A percentile compares a stretch with the other conserved stretches of the same genome.
phyloP scores from a whole-genome alignment of 2,329 filamentous ascomycete species.

The Nectriaceae sp. region DNA sequence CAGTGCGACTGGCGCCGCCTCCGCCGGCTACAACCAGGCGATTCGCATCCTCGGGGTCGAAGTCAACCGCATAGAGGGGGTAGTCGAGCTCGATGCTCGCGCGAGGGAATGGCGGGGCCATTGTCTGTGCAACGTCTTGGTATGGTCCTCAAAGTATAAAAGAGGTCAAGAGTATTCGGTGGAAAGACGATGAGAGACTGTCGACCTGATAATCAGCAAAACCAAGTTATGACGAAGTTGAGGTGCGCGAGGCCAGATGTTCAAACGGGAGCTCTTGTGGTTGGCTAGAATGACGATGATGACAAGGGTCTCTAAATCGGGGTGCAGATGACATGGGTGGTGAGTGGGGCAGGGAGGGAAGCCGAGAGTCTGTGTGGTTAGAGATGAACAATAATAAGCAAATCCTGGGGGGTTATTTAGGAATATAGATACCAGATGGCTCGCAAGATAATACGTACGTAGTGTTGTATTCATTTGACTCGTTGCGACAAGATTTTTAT shows the following conservation, averaged over 20 bases:
- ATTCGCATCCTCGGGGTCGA: slow-evolving; percentile 77
- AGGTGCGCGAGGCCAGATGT: slow-evolving; percentile 30
- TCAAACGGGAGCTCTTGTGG: slow-evolving; percentile 20
- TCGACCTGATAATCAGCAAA: too few relatives aligned
- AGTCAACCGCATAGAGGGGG: slow-evolving; percentile 85
- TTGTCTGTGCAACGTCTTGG: slow-evolving; percentile 16
- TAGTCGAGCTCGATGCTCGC: slow-evolving; percentile 74
- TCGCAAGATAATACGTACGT: too few relatives aligned
- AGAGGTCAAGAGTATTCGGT: not conserved
- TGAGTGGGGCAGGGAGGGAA: too few relatives aligned
- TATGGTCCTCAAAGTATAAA: not conserved
- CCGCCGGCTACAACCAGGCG: slow-evolving; percentile 84
- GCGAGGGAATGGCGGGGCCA: slow-evolving; percentile 45
- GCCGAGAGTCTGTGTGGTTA: too few relatives aligned
- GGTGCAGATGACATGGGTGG: too few relatives aligned
- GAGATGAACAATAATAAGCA: too few relatives aligned
- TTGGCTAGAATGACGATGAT: slow-evolving; percentile 16
- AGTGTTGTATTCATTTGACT: too few relatives aligned
- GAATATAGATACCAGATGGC: too few relatives aligned
- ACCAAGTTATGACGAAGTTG: slow-evolving; percentile 11
- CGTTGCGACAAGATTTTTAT: too few relatives aligned
- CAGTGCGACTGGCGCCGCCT: slow-evolving; percentile 78
- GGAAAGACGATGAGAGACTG: not conserved
- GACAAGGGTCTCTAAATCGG: slow-evolving; percentile 9
- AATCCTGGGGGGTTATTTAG: too few relatives aligned